Evolutionary conservation across 495 filamentous ascomycete species (phyloP), one percentile per base, ranked within the genome.

Genomic region (Xylaria cubensis): DNA sequence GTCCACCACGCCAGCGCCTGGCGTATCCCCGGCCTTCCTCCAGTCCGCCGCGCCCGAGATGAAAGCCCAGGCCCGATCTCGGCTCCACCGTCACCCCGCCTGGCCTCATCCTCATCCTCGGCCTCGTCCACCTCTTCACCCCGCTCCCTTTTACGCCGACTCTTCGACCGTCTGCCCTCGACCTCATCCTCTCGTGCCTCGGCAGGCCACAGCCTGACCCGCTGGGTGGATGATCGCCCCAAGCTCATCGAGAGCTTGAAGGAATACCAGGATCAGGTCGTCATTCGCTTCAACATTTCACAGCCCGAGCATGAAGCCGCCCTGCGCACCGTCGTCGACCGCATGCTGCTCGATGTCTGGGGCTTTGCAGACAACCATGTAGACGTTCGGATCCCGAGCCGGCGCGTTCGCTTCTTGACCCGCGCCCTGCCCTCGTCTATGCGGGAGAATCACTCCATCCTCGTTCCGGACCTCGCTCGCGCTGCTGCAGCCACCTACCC

Each of bases 291-390:
- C 86, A 93, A 92, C 76, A 81, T 97, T 70, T 90, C 86, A 68
- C 89, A 88, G 58, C 76, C 84, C 13, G 86, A 90, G 34, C 93
- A 99, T 74, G 92, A 93, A 65, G 82, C 83, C 56, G 90, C 91
- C 3, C 83, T 99, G 70, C 88, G 91, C 13, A 86, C 91, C 69
- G 96, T 94, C 19, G 84, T 91, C 10, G 87, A 92, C 58, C 89
- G 91, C 50, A 87, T 98, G 41, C 89, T 94, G 72, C 81, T 98
- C 9, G 96, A 99, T 79, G 89, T 97, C 4, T 99, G 96, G 96
- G 91, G 91, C 21, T 94, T 93, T 64, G 93, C 90, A 4, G 84
- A 90, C 8, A 85, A 93, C 53, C 95, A 90, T 84, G 93, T 95
- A n/a, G 96, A 99, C 80, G 91, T 98, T 41, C 86, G 94, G 44